A percentile compares a stretch with the other conserved stretches of the same genome.
Conservation (phyloP, 306 rosid species). For the Trifolium repens region DNA sequence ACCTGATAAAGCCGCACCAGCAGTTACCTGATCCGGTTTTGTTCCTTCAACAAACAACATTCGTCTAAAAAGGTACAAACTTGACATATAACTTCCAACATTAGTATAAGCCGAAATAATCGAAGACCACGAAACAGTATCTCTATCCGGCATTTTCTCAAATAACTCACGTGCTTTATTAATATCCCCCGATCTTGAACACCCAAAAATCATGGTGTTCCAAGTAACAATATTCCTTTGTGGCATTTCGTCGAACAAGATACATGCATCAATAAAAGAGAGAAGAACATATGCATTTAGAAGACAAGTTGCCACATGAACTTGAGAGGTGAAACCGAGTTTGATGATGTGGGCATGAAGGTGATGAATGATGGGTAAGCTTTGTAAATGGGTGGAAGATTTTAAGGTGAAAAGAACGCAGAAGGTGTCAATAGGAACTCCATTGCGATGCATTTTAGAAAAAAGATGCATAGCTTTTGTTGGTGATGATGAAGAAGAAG, state of each 20-base stretch:
- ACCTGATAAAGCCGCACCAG: constrained; percentile 50
- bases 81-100: constrained; percentile 31
- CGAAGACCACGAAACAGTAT: constrained; percentile 57
- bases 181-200: constrained; percentile 52
- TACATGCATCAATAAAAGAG: constrained; percentile 51
- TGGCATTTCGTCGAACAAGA: constrained; percentile 71
- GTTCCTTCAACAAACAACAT: constrained; percentile 55
- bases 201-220: constrained; percentile 68
- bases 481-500: constrained; percentile 67
- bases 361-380: constrained; percentile 44
- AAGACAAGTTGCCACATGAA: constrained; percentile 57
- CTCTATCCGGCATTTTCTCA: constrained; percentile 54
- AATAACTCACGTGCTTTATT: constrained; percentile 48
- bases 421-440: constrained; percentile 48
- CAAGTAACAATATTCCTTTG: constrained; percentile 53
- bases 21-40: constrained; percentile 49
- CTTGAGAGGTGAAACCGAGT: constrained; percentile 57
- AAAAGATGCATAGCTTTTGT: constrained; percentile 46
- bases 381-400: constrained; percentile 52
- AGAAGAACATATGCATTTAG: constrained; percentile 34
- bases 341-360: constrained; percentile 67
- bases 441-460: constrained; percentile 53
- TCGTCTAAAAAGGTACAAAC: constrained; percentile 53
- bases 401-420: constrained; percentile 62
- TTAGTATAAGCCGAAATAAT: constrained; percentile 58